A percentile compares a stretch with the other conserved stretches of the same genome.
Evolutionary conservation across 1,139 yeast species (phyloP).

Genomic region (Kodamaea sp.): DNA sequence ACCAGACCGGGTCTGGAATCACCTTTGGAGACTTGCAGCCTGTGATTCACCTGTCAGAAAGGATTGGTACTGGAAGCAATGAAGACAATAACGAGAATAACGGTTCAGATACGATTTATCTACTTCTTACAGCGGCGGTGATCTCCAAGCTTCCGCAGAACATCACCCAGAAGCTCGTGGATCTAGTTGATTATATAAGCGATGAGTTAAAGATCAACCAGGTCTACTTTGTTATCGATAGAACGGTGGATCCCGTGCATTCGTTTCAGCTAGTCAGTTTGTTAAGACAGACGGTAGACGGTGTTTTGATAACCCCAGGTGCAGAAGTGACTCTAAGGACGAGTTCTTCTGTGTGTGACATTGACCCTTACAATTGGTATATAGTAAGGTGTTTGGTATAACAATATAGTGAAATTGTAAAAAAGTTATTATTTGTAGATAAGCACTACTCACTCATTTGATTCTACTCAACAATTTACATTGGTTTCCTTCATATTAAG

Average conservation of each 20-base stretch:
- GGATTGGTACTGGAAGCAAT: too few species aligned
- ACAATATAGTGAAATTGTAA: too few species aligned
- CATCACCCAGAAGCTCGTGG: conserved; percentile 3
- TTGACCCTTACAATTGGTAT: conserved; percentile 8
- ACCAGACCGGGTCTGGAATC: too few species aligned
- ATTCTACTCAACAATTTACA: neutral
- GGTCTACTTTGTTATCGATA: conserved; percentile 7
- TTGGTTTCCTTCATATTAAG: neutral
- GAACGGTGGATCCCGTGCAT: conserved; percentile 3
- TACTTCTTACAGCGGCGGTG: conserved; percentile 2
- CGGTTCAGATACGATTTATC: conserved; percentile 3
- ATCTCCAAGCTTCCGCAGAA: conserved; percentile 5
- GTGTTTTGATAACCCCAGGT: conserved; percentile 4
- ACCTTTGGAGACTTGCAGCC: too few species aligned
- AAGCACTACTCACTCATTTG: too few species aligned
- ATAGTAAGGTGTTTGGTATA: conserved; percentile 1
- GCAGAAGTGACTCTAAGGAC: neutral
- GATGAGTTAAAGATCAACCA: conserved; percentile 4
- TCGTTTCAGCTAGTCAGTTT: conserved; percentile 6
- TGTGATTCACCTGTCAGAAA: too few species aligned
- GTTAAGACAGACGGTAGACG: conserved; percentile 6
- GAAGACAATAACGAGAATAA: too few species aligned
- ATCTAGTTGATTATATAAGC: conserved; percentile 6
- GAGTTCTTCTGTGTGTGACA: neutral
- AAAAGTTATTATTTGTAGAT: too few species aligned